Base-by-base conservation (phyloP, 768 basidiomycete species). In the Russula sp. region DNA sequence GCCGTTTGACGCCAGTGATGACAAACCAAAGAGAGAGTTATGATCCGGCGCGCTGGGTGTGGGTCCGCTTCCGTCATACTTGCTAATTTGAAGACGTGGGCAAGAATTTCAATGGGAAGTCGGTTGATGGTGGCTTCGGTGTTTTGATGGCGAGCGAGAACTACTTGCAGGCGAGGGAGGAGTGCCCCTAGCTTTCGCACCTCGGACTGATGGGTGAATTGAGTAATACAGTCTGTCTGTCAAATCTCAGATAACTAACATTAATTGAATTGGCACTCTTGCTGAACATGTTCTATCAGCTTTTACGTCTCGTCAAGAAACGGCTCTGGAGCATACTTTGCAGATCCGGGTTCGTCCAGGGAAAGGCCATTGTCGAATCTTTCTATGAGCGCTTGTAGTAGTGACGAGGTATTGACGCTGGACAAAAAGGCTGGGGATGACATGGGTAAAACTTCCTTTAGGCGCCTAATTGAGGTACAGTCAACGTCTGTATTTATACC, bases 1-100 rank as follows among this genome's bases (percentile, higher is more conserved):
- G 66, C 66, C 14, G 64, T 66, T 57, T 67, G 66, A 32, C 66
- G 66, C 66, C 66, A 67, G 40, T 67, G 64, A 49, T 47, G 39
- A n/a, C 66, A 67, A 48, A 67, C 66, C 59, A 67, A 53, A 10
- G 66, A 67, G n/a, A 67, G 65, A 1, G 52, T 57, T 4, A 65
- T 61, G 42, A 66, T 65, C 13, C 54, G 42, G 6, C 47, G 59
- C 8, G 64, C 59, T 31, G 65, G 66, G 11, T 63, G 62, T 32
- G 56, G 31, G 18, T 62, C 49, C 31, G 52, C 56, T 14, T 59
- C 60, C 32, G 48, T 40, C 35, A 44, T 55, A 14, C 66, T 57
- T 27, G 66, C 56, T 10, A 67, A 53, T 40, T 66, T 66, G 42
- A 67, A 53, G 11, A 67, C 62, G 22, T 67, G 42, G 5, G 64